Percentiles rank a stretch among this genome's conserved stretches.
Conservation (phyloP, 164 flowering plant genomes). For the Chimonanthus salicifolius region DNA sequence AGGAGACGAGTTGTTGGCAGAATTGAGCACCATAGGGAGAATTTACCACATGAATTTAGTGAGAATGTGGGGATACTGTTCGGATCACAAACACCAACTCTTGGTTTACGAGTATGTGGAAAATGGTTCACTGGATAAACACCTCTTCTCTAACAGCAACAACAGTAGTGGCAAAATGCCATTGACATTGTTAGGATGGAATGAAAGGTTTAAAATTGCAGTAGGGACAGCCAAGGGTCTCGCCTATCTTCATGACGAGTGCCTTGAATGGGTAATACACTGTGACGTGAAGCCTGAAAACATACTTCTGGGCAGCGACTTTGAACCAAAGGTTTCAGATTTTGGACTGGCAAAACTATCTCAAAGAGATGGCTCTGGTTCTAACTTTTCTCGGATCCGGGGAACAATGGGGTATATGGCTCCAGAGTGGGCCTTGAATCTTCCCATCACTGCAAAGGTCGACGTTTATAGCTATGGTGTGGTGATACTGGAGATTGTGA, state of each 20-base stretch:
- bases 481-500: slow-evolving; percentile 18
- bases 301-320: slow-evolving; percentile 14
- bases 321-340: slow-evolving; percentile 18
- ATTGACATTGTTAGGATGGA: slow-evolving; percentile 5
- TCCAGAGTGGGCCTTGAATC: slow-evolving; percentile 18
- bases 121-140: slow-evolving; percentile 25
- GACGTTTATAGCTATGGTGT: slow-evolving; percentile 21
- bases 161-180: slow-evolving; percentile 10
- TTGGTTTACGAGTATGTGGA: slow-evolving; percentile 34
- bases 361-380: slow-evolving; percentile 11
- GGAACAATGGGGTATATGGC: slow-evolving; percentile 24
- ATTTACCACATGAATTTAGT: slow-evolving; percentile 33
- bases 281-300: slow-evolving; percentile 23
- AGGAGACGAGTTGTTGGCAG: slow-evolving; percentile 27
- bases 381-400: slow-evolving; percentile 14
- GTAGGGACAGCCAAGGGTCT: slow-evolving; percentile 20
- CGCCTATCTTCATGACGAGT: slow-evolving; percentile 21
- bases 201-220: slow-evolving; percentile 13
- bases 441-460: slow-evolving; percentile 17
- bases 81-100: slow-evolving; percentile 19
- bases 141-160: slow-evolving; percentile 9
- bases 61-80: slow-evolving; percentile 33
- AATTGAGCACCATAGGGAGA: slow-evolving; percentile 23
- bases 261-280: slow-evolving; percentile 24
- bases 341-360: slow-evolving; percentile 20